A percentile compares a stretch with the other conserved stretches of the same genome.
phyloP scores from a whole-genome alignment of 306 rosid genomes.

The Vigna trinervia region DNA sequence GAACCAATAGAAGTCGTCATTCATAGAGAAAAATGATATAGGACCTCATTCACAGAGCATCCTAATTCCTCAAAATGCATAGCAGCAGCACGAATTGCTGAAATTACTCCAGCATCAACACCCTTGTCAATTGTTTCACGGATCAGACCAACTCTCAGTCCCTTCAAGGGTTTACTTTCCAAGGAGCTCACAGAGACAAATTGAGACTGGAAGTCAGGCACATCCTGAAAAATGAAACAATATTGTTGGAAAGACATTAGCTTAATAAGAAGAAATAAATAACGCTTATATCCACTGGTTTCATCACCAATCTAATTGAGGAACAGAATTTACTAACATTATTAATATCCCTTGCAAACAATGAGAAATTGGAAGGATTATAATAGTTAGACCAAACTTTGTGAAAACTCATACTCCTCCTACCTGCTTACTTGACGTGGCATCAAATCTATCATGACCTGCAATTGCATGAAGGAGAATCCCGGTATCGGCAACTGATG shows the following conservation, averaged over 20 bases:
- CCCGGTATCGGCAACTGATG: slow-evolving; percentile 90
- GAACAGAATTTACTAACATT: slow-evolving; percentile 9
- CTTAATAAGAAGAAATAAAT: slow-evolving; percentile 26
- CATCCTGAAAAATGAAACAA: slow-evolving; percentile 63
- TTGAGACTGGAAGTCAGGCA: slow-evolving; percentile 66
- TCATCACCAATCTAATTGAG: slow-evolving; percentile 11
- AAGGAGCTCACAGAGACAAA: slow-evolving; percentile 55
- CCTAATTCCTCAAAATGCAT: slow-evolving; percentile 91
- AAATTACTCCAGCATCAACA: slow-evolving; percentile 76
- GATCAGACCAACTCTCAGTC: slow-evolving; percentile 85
- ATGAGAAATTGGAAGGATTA: slow-evolving; percentile 27
- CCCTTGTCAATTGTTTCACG: slow-evolving; percentile 88
- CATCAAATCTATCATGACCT: slow-evolving; percentile 91
- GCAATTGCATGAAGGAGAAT: slow-evolving; percentile 88
- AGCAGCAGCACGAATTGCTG: slow-evolving; percentile 83
- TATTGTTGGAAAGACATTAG: slow-evolving; percentile 31
- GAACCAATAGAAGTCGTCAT: slow-evolving; percentile 34
- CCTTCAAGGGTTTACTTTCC: slow-evolving; percentile 88
- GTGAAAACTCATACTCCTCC: slow-evolving; percentile 44
- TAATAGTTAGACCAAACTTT: slow-evolving; percentile 25
- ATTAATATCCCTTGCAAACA: slow-evolving; percentile 5
- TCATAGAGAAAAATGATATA: slow-evolving; percentile 22
- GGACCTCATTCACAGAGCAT: slow-evolving; percentile 83
- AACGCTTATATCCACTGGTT: slow-evolving; percentile 16
- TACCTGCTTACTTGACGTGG: slow-evolving; percentile 89